Evolutionary conservation across 2,329 filamentous ascomycete species (phyloP).

Genomic region (Pseudopithomyces maydicus): DNA sequence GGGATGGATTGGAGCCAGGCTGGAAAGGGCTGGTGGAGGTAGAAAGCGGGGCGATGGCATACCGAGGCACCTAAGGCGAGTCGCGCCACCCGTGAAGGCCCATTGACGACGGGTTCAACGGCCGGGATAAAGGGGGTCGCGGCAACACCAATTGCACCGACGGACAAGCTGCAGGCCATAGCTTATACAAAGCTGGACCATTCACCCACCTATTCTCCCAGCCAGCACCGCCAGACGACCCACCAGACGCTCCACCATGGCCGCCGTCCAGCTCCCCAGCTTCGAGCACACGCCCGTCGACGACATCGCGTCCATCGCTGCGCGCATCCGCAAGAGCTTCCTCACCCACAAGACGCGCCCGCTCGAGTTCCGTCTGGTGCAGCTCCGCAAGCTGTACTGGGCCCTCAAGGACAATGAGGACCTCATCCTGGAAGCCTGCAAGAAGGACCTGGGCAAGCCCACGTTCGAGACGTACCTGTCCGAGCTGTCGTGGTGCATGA

Average conservation of each 20-base stretch:
- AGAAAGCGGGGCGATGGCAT: background rate
- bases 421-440: conserved; percentile 74
- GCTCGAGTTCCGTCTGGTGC: conserved; percentile 78
- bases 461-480: conserved; percentile 73
- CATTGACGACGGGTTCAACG: background rate
- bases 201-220: no score
- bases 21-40: background rate
- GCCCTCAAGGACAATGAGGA: conserved; percentile 78
- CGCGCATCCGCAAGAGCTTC: conserved; percentile 71
- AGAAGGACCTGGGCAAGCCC: conserved; percentile 78
- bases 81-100: background rate
- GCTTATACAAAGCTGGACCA: background rate
- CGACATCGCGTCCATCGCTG: conserved; percentile 40
- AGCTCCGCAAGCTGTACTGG: conserved; percentile 96
- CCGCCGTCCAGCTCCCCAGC: conserved; percentile 28
- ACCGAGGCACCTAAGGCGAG: background rate
- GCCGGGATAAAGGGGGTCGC: no score
- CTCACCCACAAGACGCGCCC: conserved; percentile 80
- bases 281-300: conserved; percentile 45
- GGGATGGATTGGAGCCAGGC: no score
- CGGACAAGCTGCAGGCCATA: no score
- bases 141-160: no score
- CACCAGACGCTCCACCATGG: conserved; percentile 23
- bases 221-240: no score
- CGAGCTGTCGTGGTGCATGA: conserved; percentile 79